These are phyloP conservation scores for Puccinia coronata DNA, from an alignment of 1,284 basidiomycete genomes.

Conservation along the genomic window DNA sequence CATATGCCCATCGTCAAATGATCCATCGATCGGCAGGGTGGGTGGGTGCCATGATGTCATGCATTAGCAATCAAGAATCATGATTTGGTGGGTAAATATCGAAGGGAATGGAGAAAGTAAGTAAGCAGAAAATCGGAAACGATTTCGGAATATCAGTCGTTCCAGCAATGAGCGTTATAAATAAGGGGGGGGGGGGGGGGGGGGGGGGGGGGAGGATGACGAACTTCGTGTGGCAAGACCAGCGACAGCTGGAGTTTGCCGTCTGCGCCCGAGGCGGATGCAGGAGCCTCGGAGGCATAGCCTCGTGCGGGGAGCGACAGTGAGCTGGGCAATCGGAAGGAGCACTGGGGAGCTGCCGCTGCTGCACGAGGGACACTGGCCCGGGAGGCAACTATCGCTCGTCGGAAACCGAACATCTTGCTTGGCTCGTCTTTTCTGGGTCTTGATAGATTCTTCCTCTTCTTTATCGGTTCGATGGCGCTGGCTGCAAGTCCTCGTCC, in stretches of 20 bases:
- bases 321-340: neutral
- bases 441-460: neutral
- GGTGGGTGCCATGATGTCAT: too few relatives aligned
- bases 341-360: too few relatives aligned
- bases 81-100: neutral
- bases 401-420: slow-evolving; percentile 7
- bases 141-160: too few relatives aligned
- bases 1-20: neutral
- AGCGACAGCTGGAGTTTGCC: slow-evolving; percentile 87
- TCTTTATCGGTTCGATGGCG: too few relatives aligned
- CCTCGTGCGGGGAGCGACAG: neutral
- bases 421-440: neutral
- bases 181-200: neutral
- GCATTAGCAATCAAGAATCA: neutral
- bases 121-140: too few relatives aligned
- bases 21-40: neutral
- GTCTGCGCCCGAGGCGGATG: slow-evolving; percentile 55
- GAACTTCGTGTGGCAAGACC: slow-evolving; percentile 86
- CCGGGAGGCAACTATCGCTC: neutral
- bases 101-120: neutral
- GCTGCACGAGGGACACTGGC: neutral
- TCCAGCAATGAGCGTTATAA: too few relatives aligned
- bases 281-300: slow-evolving; percentile 45
- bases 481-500: too few relatives aligned
- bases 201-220: slow-evolving; percentile 56